Evolutionary conservation across 169 alveolate genomes (phyloP).

Genomic region (Fabrea salina): DNA sequence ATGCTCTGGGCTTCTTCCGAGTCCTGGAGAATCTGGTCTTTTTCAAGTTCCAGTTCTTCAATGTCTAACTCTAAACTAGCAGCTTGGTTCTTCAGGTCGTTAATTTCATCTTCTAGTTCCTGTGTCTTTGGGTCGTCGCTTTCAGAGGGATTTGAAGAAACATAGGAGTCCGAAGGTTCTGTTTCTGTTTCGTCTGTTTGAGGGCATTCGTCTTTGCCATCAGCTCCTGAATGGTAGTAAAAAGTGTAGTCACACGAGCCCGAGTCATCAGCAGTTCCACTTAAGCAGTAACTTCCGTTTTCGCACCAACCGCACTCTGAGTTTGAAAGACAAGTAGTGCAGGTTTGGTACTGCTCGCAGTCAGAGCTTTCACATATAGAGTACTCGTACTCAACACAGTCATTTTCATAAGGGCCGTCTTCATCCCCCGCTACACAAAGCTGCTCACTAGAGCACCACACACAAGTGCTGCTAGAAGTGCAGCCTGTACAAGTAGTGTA

Average conservation of each 20-base stretch:
- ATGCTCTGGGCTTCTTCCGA: neutral
- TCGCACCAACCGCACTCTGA: slow-evolving; percentile 5
- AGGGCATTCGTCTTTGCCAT: neutral
- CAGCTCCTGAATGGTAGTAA: neutral
- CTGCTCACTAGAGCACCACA: neutral
- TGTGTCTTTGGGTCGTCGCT: neutral
- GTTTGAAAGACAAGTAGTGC: neutral
- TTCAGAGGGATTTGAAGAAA: neutral
- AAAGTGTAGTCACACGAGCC: neutral
- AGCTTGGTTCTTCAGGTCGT: neutral
- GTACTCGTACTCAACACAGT: neutral
- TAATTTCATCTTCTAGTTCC: neutral
- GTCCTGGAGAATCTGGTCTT: neutral
- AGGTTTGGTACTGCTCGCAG: neutral
- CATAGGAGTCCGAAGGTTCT: neutral
- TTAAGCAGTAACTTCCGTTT: neutral
- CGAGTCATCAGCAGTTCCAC: neutral
- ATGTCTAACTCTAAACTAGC: neutral
- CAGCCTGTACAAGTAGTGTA: slow-evolving; percentile 17
- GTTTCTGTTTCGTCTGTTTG: neutral
- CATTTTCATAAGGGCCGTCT: neutral
- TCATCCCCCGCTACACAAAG: neutral
- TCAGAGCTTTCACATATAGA: neutral
- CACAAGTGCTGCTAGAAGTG: neutral
- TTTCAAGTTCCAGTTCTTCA: neutral